Evolutionary conservation across 2,329 filamentous ascomycete genomes (phyloP).

Genomic region (Paraphaeosphaeria sporulosa): DNA sequence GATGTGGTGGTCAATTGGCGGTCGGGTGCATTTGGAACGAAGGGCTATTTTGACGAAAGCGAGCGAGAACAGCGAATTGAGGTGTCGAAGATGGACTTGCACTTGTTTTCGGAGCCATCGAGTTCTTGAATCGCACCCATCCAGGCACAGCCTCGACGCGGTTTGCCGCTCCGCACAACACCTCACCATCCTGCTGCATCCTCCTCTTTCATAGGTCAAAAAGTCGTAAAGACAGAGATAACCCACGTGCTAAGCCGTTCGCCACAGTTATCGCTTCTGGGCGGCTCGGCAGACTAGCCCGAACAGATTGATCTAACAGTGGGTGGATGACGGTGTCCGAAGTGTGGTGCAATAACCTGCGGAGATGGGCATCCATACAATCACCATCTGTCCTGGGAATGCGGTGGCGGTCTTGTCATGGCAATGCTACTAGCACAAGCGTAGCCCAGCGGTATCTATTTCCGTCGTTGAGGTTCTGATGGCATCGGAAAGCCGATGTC

Average conservation of each 20-base stretch:
- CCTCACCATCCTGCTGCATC: not conserved
- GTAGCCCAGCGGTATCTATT: too few relatives aligned
- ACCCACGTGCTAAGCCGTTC: conserved; percentile 1
- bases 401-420: too few relatives aligned
- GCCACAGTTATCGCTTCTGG: not conserved
- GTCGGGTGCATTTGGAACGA: not conserved
- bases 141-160: not conserved
- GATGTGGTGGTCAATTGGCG: not conserved
- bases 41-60: not conserved
- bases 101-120: not conserved
- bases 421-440: too few relatives aligned
- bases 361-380: too few relatives aligned
- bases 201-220: not conserved
- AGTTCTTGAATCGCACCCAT: not conserved
- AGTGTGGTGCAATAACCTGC: not conserved
- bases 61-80: not conserved
- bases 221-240: not conserved
- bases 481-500: too few relatives aligned
- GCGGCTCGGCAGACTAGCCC: conserved; percentile 1
- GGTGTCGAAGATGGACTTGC: not conserved
- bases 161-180: not conserved
- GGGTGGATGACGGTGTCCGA: not conserved
- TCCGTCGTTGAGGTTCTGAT: too few relatives aligned
- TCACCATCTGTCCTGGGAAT: too few relatives aligned
- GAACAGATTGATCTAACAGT: not conserved